A percentile compares a stretch with the other conserved stretches of the same genome.
phyloP scores from a whole-genome alignment of 1,284 basidiomycete species.

The Coriolopsis trogii region DNA sequence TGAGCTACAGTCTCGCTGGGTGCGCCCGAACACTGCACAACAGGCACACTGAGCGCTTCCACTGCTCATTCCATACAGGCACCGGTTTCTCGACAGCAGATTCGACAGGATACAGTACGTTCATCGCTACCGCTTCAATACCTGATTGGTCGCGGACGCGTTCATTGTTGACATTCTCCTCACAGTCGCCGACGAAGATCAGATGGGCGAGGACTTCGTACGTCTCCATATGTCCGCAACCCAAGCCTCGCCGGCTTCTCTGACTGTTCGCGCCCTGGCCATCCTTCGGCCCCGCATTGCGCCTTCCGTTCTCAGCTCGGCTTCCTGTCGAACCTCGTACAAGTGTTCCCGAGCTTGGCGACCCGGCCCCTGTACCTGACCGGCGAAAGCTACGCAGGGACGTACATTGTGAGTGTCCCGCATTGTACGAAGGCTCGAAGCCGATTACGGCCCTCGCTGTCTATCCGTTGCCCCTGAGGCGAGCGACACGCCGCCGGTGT shows the following conservation, averaged over 20 bases:
- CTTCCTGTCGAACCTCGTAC: constrained; percentile 31
- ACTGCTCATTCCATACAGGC: constrained; percentile 36
- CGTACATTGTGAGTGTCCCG: constrained; percentile 39
- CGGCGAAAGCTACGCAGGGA: constrained; percentile 36
- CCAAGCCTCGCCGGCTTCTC: too few relatives aligned
- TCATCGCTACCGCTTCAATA: neutral
- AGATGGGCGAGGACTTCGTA: constrained; percentile 71
- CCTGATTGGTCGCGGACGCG: neutral
- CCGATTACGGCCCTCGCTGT: too few relatives aligned
- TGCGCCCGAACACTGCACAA: neutral
- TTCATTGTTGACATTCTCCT: neutral
- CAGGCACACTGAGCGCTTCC: constrained; percentile 6
- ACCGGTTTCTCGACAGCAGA: constrained; percentile 70
- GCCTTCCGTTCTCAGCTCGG: constrained; percentile 17
- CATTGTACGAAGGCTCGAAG: neutral
- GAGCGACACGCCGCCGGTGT: too few relatives aligned
- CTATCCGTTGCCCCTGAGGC: too few relatives aligned
- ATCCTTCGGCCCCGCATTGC: neutral
- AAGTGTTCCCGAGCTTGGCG: constrained; percentile 33
- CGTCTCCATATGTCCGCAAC: constrained; percentile 27
- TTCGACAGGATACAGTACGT: constrained; percentile 34
- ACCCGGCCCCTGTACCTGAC: constrained; percentile 33
- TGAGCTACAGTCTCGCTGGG: neutral
- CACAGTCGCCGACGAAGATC: constrained; percentile 63
- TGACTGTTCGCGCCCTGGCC: too few relatives aligned